Base-by-base conservation (phyloP, 225 moss, liverwort and hornwort species). In the Polytrichum formosum region DNA sequence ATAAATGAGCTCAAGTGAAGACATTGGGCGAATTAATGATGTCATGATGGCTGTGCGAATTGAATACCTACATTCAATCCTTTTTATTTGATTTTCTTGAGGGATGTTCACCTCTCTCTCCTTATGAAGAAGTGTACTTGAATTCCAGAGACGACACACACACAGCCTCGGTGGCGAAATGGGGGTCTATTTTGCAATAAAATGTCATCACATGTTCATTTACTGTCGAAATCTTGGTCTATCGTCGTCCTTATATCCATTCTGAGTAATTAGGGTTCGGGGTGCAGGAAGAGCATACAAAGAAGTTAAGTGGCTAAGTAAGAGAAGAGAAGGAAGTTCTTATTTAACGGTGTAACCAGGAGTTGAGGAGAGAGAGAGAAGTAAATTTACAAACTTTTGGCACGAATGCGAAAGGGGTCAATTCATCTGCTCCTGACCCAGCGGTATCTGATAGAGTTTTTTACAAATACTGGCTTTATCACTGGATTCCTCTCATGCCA, bases 381-480 rank as follows among this genome's bases (percentile, higher is more conserved):
- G 81, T 68, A 81, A 75, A 64, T 30, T 64, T 76, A 64, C 70
- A 73, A 62, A 78, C 78, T 67, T 81, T 81, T 70, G 75, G 75
- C 5, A 7, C 1, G n/a, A 19, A 19, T 19, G 31, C 7, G 8
- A 35, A 35, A 9, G 35, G 35, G 35, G 8, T 35, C 35, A 35
- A 35, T 9, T 35, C 9, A 35, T 35, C 8, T 35, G 78, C 77
- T 73, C 75, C 78, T 78, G 84, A 81, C 68, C 81, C 84, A 2
- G 67, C 64, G 55, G 63, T 68, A 8, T 73, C 68, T 63, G 71
- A 4, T n/a, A 55, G 60, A n/a, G 0, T 61, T 56, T 26, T 18
- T 26, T 29, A 65, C 35, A 20, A 30, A 18, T 19, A 13, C 21
- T 21, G 6, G 65, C 59, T 20, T 23, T 59, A 20, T 59, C 59